Evolutionary conservation across 768 basidiomycete genomes (phyloP), one percentile per base, ranked within the genome.

Genomic region (Austroboletus eburneus): DNA sequence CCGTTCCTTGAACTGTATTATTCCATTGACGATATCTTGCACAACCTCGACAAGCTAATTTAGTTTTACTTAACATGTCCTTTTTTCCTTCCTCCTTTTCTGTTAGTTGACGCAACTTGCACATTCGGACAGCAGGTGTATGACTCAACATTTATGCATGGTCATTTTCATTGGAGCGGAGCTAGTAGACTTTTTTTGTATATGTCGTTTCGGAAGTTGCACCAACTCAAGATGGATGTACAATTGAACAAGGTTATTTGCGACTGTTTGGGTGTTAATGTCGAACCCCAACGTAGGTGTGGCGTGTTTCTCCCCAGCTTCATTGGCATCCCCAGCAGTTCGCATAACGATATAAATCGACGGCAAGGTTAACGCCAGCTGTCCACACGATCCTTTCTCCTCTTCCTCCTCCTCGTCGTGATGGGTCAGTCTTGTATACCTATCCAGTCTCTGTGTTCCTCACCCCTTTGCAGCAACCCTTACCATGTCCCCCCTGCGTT

Each of bases 371-470:
- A 58, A 20, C 58, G 65, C 65, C 50, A 6, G 59, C 54, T 40
- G 52, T 61, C 66, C 40, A 30, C 49, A 68, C 66, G 39, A 23
- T 66, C n/a, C 65, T 23, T 57, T 63, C 41, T 52, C 41, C 25
- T 51, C 42, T 43, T 48, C 43, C n/a, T n/a, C n/a, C n/a, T n/a
- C n/a, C n/a, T n/a, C n/a, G n/a, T 47, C 49, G 25, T 37, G 57
- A 77, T 75, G 77, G 63, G 75, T 77, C 49, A 20, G 71, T 63
- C 17, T 46, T 29, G 5, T 40, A 10, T 34, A 16, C 33, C 14
- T n/a, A n/a, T n/a, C n/a, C n/a, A n/a, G n/a, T n/a, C n/a, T 10
- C 23, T 22, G 9, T 30, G 3, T 36, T 32, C 13, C 7, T 42
- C 22, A 20, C 17, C 27, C 17, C 45, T 48, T 14, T 17, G 20